phyloP scores from a whole-genome alignment of 495 filamentous ascomycete genomes.

The Eremomyces bilateralis region DNA sequence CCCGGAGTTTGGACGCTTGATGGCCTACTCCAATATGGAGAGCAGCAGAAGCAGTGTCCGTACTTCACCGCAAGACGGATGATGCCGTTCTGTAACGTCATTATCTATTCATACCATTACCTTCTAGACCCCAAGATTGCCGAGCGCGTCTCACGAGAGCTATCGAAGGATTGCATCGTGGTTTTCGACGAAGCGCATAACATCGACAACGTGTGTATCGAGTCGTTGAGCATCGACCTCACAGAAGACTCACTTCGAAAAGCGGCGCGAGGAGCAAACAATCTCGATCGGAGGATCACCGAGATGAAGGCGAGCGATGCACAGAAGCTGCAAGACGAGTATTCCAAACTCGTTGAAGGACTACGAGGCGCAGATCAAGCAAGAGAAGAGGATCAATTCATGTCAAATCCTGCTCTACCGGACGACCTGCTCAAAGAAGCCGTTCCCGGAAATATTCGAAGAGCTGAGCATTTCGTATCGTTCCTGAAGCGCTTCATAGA shows the following conservation, averaged over 20 bases:
- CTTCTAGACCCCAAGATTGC: constrained; percentile 96
- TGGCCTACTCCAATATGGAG: constrained; percentile 64
- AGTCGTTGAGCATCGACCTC: constrained; percentile 87
- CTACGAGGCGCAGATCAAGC: constrained; percentile 71
- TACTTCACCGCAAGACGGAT: constrained; percentile 93
- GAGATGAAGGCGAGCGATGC: constrained; percentile 88
- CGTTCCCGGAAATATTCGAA: constrained; percentile 85
- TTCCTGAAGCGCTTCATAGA: constrained; percentile 95
- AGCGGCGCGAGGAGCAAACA: constrained; percentile 72
- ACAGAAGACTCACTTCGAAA: constrained; percentile 82
- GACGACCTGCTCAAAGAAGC: constrained; percentile 79
- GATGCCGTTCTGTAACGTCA: constrained; percentile 98
- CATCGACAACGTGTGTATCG: constrained; percentile 98
- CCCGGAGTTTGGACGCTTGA: constrained; percentile 95
- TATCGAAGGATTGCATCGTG: constrained; percentile 95
- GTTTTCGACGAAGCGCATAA: constrained; percentile 99
- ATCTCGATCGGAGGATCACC: constrained; percentile 69
- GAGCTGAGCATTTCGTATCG: constrained; percentile 88
- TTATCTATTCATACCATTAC: constrained; percentile 99
- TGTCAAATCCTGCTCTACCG: constrained; percentile 76
- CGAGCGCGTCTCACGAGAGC: constrained; percentile 83
- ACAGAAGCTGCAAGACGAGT: constrained; percentile 83
- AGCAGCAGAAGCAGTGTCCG: constrained; percentile 89
- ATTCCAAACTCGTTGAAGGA: constrained; percentile 86
- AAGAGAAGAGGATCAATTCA: constrained; percentile 83